Evolutionary conservation across 257 asterid species (phyloP), one percentile per base, ranked within the genome.

Genomic region (Petunia secreta): DNA sequence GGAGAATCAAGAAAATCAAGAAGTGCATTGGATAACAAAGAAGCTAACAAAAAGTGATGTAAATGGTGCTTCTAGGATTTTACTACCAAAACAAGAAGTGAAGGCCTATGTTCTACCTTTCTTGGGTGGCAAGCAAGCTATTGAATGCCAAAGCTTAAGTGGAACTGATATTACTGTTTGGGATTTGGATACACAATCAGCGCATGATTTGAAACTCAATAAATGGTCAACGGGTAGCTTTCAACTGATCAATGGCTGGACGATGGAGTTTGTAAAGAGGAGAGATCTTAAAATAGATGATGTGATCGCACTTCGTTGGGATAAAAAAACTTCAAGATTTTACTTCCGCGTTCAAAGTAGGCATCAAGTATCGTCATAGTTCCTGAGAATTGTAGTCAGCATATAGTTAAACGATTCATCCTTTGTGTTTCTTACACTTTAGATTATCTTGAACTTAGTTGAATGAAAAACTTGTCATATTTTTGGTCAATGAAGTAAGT

Each of bases 121-220:
- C 6, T 8, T 69, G 77, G 8, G 10, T 11, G 40, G 46, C 44
- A 8, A 44, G 46, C 15, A 4, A 36, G 38, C 25, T 25, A 25
- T 34, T 9, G 0, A 44, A 44, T 46, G 25, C 10, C 16, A 69
- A 9, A 0, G 25, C 0, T 4, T 46, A 6, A 0, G 59, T 3
- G 77, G 77, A 16, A 37, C 50, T 4, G 43, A 46, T 46, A 59
- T 69, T 2, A 25, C 1, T 0, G 77, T 69, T 11, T 46, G 2
- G 37, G 77, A 69, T 69, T 25, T 69, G 25, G 43, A 69, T 25
- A 46, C 77, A 69, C 9, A 69, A 5, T 44, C 59, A 25, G n/a
- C 0, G 1, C 57, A 69, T 46, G 0, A 0, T n/a, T 46, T 69
- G 25, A 69, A 40, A 0, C 11, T 69, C 5, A 46, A 25, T 9